phyloP scores from a whole-genome alignment of 148 eudicot species.

The Rhododendron molle region DNA sequence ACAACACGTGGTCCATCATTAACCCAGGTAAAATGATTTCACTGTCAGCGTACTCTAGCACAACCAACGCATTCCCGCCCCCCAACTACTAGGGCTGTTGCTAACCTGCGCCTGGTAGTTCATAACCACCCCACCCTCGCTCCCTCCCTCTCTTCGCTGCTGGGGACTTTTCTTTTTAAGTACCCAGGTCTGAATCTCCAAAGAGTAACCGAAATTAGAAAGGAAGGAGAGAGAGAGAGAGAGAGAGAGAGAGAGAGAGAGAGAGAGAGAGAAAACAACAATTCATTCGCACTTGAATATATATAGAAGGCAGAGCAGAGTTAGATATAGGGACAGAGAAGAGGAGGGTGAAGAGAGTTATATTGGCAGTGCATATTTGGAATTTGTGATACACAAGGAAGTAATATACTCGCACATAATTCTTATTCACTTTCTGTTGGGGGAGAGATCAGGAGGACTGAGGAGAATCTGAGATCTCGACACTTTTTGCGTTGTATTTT shows the following conservation, averaged over 20 bases:
- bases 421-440: not conserved
- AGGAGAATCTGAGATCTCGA: constrained; percentile 4
- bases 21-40: constrained; percentile 11
- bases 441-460: not conserved
- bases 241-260: not conserved
- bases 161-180: constrained; percentile 13
- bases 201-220: constrained; percentile 13
- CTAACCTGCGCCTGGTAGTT: constrained; percentile 9
- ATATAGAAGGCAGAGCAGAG: not conserved
- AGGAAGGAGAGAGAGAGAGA: not conserved
- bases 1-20: constrained; percentile 6
- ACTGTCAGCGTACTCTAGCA: constrained; percentile 19
- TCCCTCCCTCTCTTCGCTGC: not conserved
- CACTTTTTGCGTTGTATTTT: not conserved
- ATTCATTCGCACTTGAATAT: not conserved
- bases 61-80: not conserved
- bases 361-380: not conserved
- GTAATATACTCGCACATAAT: not conserved
- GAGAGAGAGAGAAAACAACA: not conserved
- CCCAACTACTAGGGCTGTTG: not conserved
- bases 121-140: not conserved
- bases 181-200: not conserved
- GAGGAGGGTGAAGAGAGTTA: not conserved
- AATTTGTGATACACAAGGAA: not conserved
- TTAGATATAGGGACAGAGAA: not conserved